Base-by-base conservation (phyloP, 192 early-diverging fungal genomes). In the Coemansia sp. region DNA sequence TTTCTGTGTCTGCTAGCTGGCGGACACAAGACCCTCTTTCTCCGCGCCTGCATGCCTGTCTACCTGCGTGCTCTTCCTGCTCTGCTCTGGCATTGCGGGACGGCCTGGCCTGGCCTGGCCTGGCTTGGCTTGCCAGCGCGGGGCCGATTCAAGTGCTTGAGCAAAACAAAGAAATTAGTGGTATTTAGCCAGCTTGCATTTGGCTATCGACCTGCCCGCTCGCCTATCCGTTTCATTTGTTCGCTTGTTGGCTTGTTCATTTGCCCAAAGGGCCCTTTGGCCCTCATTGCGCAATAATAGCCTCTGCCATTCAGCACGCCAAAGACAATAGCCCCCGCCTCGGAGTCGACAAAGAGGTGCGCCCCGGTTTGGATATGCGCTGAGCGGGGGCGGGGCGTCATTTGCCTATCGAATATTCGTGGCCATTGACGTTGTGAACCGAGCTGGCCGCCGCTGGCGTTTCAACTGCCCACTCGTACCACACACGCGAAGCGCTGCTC, bases 391-490 rank as follows among this genome's bases (percentile, higher is more conserved):
- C 48, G 48, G n/a, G 46, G 13, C 20, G 27, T 29, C 49, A 79
- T 46, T 70, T 67, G 45, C 71, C 71, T 56, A 79, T 79, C 67
- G 57, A 61, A 42, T 57, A 70, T 42, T 73, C 64, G 58, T 61
- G 67, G 28, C 60, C 76, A 49, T 57, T 63, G 36, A 61, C 30
- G 64, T 79, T 79, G 68, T 79, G 76, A 34, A 79, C 52, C 27
- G 35, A 52, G 16, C 59, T 46, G 22, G 55, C 52, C 22, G 61
- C 55, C 55, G 34, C 19, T 1, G 50, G 18, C 8, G 78, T 56
- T 23, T 50, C 58, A 3, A 88, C 89, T 28, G 78, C 68, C 97
- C 97, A 99, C 74, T 99, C 97, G 69, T 98, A 97, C 97, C 97
- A 99, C 11, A 94, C 91, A 61, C 93, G 96, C 36, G 90, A 64